phyloP scores from a whole-genome alignment of 305 asterid genomes.

The Solanum hybrid region DNA sequence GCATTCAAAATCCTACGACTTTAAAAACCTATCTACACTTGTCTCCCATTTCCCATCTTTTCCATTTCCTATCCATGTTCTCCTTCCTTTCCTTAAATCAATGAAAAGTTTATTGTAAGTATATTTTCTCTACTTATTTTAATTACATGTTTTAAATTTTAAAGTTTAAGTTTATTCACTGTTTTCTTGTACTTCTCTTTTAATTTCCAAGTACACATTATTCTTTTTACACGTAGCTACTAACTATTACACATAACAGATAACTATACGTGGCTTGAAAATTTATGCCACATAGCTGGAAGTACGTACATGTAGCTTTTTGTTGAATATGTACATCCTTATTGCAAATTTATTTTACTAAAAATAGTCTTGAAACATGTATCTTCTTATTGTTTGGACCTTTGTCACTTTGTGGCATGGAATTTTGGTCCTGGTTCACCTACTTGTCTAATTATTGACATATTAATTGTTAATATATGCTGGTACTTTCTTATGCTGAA shows the following conservation, averaged over 20 bases:
- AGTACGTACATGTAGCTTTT: neutral
- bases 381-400: neutral
- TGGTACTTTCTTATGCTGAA: neutral
- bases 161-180: neutral
- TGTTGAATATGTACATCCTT: neutral
- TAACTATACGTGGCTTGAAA: neutral
- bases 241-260: neutral
- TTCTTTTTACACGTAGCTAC: neutral
- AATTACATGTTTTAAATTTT: neutral
- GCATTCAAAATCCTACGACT: neutral
- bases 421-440: neutral
- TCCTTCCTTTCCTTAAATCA: neutral
- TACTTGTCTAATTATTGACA: neutral
- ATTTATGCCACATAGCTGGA: neutral
- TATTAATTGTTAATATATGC: neutral
- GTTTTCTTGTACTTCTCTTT: neutral
- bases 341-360: neutral
- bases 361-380: neutral
- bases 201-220: neutral
- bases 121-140: neutral
- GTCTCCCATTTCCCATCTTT: neutral
- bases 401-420: neutral
- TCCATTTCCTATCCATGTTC: neutral
- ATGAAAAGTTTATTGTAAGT: neutral
- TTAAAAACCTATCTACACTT: neutral